Evolutionary conservation across 495 filamentous ascomycete genomes (phyloP), one percentile per base, ranked within the genome.

Genomic region (Mytilinidion resinicola): DNA sequence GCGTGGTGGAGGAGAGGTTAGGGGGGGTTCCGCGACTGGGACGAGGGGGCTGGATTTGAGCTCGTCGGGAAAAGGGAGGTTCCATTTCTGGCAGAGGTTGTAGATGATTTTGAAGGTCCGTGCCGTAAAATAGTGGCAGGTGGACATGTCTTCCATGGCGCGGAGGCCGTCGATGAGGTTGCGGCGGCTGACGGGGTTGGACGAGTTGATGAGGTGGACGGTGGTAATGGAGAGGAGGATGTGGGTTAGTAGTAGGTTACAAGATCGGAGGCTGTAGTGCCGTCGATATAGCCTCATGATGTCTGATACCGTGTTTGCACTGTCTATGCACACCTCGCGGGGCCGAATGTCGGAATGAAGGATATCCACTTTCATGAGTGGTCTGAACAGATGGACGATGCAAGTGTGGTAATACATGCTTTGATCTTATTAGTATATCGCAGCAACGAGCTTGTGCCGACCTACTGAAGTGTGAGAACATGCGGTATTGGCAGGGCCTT

Each of bases 351-450:
- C 70, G 0, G 79, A 82, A 15, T 81, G 75, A 51, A 77, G 71
- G 37, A 87, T 74, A 15, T 80, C 76, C 8, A 85, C 72, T 56
- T 82, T 83, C 57, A 86, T 81, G 20, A 87, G 76, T 0, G 85
- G 85, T 3, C 83, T 79, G 60, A 87, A 86, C 15, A 88, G 75
- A 11, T 83, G 74, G 1, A 86, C 72, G 48, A 86, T 78, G 25
- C 81, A 78, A 49, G 79, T 82, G 58, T 86, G 80, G 55, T 85
- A 86, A 56, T 85, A 82, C 77, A 86, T 85, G 66, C 84, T 85
- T 51, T 35, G 38, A 42, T 19, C 34, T 56, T 42, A 53, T 69
- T 36, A 60, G 48, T n/a, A 57, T 44, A 21, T 33, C 9, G n/a
- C 11, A 37, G 7, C 25, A 50, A 15, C n/a, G 39, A 48, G 25